These are phyloP conservation scores for Teunomyces funiuensis DNA, from an alignment of 805 yeast genomes.

Conservation along the genomic window DNA sequence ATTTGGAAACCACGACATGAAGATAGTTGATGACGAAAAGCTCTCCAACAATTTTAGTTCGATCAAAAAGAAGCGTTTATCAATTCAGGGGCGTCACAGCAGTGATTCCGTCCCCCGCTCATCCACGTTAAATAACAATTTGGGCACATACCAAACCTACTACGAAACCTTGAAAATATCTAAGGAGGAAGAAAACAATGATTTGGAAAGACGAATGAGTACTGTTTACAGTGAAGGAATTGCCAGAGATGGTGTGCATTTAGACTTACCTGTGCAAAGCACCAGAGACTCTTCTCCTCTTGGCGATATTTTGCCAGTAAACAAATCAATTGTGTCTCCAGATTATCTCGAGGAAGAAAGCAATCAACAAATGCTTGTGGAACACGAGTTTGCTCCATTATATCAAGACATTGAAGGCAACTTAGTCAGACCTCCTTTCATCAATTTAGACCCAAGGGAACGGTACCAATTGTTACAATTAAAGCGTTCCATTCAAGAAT, in stretches of 20 bases:
- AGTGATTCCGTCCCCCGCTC: slow-evolving; percentile 25
- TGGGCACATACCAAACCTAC: slow-evolving; percentile 21
- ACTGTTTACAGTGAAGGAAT: slow-evolving; percentile 17
- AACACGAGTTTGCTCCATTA: slow-evolving; percentile 33
- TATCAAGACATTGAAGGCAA: slow-evolving; percentile 40
- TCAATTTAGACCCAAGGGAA: slow-evolving; percentile 44
- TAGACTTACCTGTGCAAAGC: neutral
- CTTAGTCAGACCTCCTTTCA: slow-evolving; percentile 44
- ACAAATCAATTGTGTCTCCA: neutral
- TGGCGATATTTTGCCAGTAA: neutral
- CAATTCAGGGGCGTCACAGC: slow-evolving; percentile 20
- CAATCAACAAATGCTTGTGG: slow-evolving; percentile 15
- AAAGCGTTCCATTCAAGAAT: slow-evolving; percentile 37
- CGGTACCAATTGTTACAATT: slow-evolving; percentile 41
- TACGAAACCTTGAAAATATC: slow-evolving; percentile 16
- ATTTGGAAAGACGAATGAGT: slow-evolving; percentile 30
- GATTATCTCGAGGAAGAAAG: neutral
- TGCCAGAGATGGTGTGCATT: slow-evolving; percentile 12
- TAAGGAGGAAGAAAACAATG: slow-evolving; percentile 24
- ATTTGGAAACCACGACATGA: slow-evolving; percentile 1
- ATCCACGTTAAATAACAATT: slow-evolving; percentile 15
- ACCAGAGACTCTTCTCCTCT: slow-evolving; percentile 9
- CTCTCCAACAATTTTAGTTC: slow-evolving; percentile 24
- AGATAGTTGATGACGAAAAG: slow-evolving; percentile 15
- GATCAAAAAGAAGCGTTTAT: slow-evolving; percentile 27